Conservation (phyloP, 2,329 filamentous ascomycete genomes). For the Claviceps sp. region DNA sequence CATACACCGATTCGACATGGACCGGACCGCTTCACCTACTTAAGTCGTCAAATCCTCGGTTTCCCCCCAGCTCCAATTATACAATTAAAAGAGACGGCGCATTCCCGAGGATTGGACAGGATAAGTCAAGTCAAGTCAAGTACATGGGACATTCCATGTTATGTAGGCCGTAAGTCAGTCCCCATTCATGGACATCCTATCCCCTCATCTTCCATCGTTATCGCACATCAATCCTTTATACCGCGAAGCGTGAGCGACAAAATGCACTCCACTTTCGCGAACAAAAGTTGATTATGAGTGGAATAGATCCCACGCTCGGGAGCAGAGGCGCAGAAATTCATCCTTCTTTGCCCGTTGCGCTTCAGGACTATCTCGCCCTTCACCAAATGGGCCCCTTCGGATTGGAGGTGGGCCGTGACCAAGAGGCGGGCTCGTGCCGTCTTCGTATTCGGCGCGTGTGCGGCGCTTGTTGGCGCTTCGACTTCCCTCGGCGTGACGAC, state of each 20-base stretch:
- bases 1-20: too few species aligned
- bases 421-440: conserved; percentile 74
- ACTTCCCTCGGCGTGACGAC: conserved; percentile 31
- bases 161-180: too few species aligned
- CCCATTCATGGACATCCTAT: too few species aligned
- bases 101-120: too few species aligned
- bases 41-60: too few species aligned
- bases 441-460: conserved; percentile 82
- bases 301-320: conserved; percentile 90
- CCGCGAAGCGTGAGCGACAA: neutral
- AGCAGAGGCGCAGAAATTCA: conserved; percentile 76
- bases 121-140: too few species aligned
- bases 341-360: conserved; percentile 78
- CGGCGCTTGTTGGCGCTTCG: conserved; percentile 58
- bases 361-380: conserved; percentile 71
- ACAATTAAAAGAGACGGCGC: too few species aligned
- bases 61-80: too few species aligned
- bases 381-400: conserved; percentile 60
- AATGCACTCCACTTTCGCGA: neutral
- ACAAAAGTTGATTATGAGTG: conserved; percentile 51
- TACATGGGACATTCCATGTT: too few species aligned
- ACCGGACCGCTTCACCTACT: too few species aligned
- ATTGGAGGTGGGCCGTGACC: conserved; percentile 54
- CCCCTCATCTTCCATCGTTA: too few species aligned
- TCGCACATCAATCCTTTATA: too few species aligned